These are phyloP conservation scores for Apophysomyces ossiformis DNA, from an alignment of 371 early-diverging fungal genomes.

Conservation along the genomic window DNA sequence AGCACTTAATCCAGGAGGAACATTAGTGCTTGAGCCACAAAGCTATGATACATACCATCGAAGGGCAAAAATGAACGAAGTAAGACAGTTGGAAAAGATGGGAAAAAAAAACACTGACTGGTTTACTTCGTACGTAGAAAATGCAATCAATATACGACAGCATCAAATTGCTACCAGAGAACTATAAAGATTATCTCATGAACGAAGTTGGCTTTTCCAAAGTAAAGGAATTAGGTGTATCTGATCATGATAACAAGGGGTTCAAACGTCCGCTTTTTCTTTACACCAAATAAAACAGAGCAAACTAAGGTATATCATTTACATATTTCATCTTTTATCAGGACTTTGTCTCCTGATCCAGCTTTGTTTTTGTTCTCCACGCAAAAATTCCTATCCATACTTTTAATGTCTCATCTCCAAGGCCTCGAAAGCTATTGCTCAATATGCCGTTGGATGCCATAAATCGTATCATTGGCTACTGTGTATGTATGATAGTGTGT, in stretches of 20 bases:
- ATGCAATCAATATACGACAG: slow-evolving; percentile 24
- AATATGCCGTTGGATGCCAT: slow-evolving; percentile 28
- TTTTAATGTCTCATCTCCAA: neutral
- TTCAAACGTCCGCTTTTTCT: slow-evolving; percentile 16
- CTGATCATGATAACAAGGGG: slow-evolving; percentile 32
- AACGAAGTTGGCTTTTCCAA: slow-evolving; percentile 37
- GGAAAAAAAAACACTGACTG: neutral
- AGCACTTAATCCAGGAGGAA: slow-evolving; percentile 62
- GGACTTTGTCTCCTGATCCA: too few species aligned
- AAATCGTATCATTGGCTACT: slow-evolving; percentile 38
- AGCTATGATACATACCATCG: slow-evolving; percentile 57
- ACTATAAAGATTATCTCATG: slow-evolving; percentile 40
- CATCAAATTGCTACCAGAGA: slow-evolving; percentile 37
- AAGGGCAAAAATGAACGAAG: slow-evolving; percentile 44
- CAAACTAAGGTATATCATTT: neutral
- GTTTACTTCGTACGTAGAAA: slow-evolving; percentile 13
- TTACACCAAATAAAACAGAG: slow-evolving; percentile 16
- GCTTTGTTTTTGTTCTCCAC: too few species aligned
- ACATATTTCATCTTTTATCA: too few species aligned
- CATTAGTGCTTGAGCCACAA: slow-evolving; percentile 80
- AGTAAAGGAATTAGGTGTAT: slow-evolving; percentile 20
- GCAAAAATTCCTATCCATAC: too few species aligned
- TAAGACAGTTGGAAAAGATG: slow-evolving; percentile 8
- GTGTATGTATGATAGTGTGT: slow-evolving; percentile 33
- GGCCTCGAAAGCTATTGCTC: neutral